phyloP scores from a whole-genome alignment of 2,329 filamentous ascomycete species.

The Botrytis galanthina region DNA sequence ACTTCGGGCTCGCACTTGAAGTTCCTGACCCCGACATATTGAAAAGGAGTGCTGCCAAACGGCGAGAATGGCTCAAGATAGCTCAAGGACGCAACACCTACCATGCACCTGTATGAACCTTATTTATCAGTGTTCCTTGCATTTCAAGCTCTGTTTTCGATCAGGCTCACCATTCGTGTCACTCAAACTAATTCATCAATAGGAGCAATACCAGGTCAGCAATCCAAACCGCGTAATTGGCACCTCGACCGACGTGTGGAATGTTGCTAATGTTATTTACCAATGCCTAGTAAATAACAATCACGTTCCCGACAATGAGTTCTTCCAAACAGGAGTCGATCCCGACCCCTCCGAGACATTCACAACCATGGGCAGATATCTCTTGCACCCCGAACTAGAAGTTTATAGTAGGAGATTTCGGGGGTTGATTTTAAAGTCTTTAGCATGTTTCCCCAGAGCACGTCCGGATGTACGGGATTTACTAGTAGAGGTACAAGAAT shows the following conservation, averaged over 20 bases:
- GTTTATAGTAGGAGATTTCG: constrained; percentile 1
- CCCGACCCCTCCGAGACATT: neutral
- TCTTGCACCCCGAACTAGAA: neutral
- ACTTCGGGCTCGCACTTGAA: constrained; percentile 12
- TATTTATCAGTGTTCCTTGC: neutral
- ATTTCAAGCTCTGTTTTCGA: neutral
- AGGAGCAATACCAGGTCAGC: neutral
- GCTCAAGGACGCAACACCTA: neutral
- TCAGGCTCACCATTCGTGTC: neutral
- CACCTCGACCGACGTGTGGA: neutral
- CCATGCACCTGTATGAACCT: neutral
- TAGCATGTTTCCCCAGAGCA: neutral
- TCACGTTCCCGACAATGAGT: rapidly evolving
- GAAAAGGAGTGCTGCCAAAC: neutral
- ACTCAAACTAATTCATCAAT: neutral
- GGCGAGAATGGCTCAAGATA: neutral
- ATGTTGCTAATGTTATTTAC: neutral
- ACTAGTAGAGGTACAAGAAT: neutral
- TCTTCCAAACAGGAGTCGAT: neutral
- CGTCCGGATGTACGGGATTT: neutral
- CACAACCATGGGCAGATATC: neutral
- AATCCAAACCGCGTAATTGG: constrained; percentile 4
- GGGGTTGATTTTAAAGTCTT: neutral
- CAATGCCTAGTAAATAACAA: neutral
- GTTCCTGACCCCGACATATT: neutral